Evolutionary conservation across 2,329 filamentous ascomycete species (phyloP), one percentile per base, ranked within the genome.

Genomic region (Xylaria sp.): DNA sequence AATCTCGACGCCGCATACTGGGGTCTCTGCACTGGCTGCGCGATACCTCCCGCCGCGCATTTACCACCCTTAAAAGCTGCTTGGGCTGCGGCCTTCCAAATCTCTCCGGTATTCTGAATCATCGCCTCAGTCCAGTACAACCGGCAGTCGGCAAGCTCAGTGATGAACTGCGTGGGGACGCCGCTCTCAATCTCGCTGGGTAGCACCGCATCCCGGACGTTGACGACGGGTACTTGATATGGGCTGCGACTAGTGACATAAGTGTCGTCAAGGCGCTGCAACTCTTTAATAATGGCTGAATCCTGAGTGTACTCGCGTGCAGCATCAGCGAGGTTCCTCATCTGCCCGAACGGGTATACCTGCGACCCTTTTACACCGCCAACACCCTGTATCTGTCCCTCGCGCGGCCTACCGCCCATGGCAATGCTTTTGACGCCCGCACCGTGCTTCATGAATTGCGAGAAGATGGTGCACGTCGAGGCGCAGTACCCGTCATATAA

Each of bases 401-500:
- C 42, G 2, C 11, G 15, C 2, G 60, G 60, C 9, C 61, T n/a
- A 17, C 64, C 64, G 43, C 64, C 64, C 56, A 66, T 64, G 7
- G 61, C 52, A 42, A 66, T 56, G 42, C 55, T 60, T 57, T 61
- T 61, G 52, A 66, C 64, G 3, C 60, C 60, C 3, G 60, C 64
- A 15, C 37, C 42, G 35, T 63, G 60, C 19, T 28, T 46, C 64
- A 66, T 66, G 47, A 64, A 66, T 31, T 66, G 51, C 12, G 61
- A 57, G 50, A 66, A 66, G 40, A 66, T 57, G 14, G 57, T 37
- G 57, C 64, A 66, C 4, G 64, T 64, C 33, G 64, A 66, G 8
- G 60, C 64, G 43, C 64, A 66, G 37, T 64, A 64, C 21, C 64
- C 64, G 21, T 66, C 64, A n/a, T 64, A 66, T 3, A 66, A 61